phyloP scores from a whole-genome alignment of 805 yeast genomes.

The Hanseniaspora occidentalis region DNA sequence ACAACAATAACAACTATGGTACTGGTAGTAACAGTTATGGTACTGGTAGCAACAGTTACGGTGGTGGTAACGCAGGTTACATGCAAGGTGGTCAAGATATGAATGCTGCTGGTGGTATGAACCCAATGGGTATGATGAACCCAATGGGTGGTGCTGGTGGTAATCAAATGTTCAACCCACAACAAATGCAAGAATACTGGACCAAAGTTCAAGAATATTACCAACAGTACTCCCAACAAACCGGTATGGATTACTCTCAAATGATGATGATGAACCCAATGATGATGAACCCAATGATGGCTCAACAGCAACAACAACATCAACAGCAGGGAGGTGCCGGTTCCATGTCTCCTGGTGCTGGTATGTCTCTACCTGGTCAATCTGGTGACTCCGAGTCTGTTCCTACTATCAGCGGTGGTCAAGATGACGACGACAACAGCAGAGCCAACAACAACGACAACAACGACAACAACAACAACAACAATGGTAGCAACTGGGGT shows the following conservation, averaged over 20 bases:
- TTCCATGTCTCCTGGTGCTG: conserved; percentile 16
- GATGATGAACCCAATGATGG: conserved; percentile 21
- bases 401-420: conserved; percentile 21
- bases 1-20: conserved; percentile 23
- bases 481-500: background rate
- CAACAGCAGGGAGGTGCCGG: conserved; percentile 16
- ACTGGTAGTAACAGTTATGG: conserved; percentile 16
- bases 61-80: conserved; percentile 8
- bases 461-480: conserved; percentile 4
- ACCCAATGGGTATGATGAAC: conserved; percentile 14
- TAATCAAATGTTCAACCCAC: conserved; percentile 30
- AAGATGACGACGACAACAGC: conserved; percentile 4
- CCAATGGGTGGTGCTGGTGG: conserved; percentile 24
- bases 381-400: conserved; percentile 12
- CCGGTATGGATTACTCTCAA: conserved; percentile 24
- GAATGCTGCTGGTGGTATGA: conserved; percentile 14
- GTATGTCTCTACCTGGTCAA: conserved; percentile 10
- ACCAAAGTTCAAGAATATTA: conserved; percentile 45
- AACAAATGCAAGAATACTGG: conserved; percentile 53
- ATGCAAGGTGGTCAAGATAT: conserved; percentile 4
- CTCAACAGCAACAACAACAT: conserved; percentile 8
- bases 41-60: conserved; percentile 1
- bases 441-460: conserved; percentile 15
- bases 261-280: conserved; percentile 24
- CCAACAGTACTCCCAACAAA: conserved; percentile 24